Evolutionary conservation across 257 asterid species (phyloP), one percentile per base, ranked within the genome.

Genomic region (Osmanthus fragrans): DNA sequence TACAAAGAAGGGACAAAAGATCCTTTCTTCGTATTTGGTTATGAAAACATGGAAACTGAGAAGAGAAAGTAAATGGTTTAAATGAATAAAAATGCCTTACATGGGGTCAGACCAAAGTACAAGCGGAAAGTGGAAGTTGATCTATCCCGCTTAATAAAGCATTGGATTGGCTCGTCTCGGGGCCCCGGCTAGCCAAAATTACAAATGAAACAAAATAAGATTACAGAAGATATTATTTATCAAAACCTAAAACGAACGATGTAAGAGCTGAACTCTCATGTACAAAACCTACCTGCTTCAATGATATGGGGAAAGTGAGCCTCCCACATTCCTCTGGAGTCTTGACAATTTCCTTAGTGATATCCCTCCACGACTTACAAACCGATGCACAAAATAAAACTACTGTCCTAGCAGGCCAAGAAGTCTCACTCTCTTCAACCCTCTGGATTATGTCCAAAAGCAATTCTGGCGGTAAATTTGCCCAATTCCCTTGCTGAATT

Each of bases 311-410:
- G 71, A 92, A 89, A 9, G 99, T 94, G 77, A 95, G 91, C 83
- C 89, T 91, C 84, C 99, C 97, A 84, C 98, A 95, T 87, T 91
- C 92, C 83, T 95, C 99, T 0, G 94, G 99, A 32, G 97, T 91
- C 88, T 86, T 95, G 82, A 95, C 99, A 73, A 90, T 91, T 82
- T 93, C 99, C 92, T 92, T 91, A 13, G 99, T 92, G 74, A 95
- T 74, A 67, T 85, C 91, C 80, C 99, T 93, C 99, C 99, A 95
- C 30, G 97, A 88, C 78, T 88, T 91, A 85, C 99, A 95, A 80
- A 95, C 98, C 0, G 97, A 85, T 11, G 97, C 99, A 82, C 98
- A 95, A 74, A 85, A 95, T 73, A 95, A 86, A 27, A 95, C 92
- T 18, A 86, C 96, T 0, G 86, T 82, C 79, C 99, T 88, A 18